These are phyloP conservation scores for Pseudomonodictys pantanalensis DNA, from an alignment of 495 filamentous ascomycete species.

Conservation along the genomic window DNA sequence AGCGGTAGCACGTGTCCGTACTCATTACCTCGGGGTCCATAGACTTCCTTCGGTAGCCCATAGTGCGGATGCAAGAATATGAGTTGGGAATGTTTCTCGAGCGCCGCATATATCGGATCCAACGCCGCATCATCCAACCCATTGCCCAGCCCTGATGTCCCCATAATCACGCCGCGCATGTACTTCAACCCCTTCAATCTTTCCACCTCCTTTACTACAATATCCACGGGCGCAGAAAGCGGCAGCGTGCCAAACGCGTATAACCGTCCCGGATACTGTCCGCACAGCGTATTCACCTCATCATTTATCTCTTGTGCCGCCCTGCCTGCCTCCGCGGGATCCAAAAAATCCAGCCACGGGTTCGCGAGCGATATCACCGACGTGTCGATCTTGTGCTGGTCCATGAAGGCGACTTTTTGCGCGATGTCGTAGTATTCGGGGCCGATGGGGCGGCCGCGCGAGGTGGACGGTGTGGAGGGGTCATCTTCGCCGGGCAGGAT, in stretches of 20 bases:
- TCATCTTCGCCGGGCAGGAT: constrained; percentile 69
- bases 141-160: constrained; percentile 74
- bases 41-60: constrained; percentile 75
- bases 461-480: constrained; percentile 53
- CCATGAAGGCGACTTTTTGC: constrained; percentile 84
- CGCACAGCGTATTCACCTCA: constrained; percentile 69
- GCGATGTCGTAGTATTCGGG: constrained; percentile 66
- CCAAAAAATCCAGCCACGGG: constrained; percentile 90
- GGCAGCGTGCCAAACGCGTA: constrained; percentile 83
- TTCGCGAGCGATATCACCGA: constrained; percentile 91
- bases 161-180: constrained; percentile 82
- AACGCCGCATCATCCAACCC: constrained; percentile 78
- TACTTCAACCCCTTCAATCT: constrained; percentile 59
- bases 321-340: constrained; percentile 55
- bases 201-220: constrained; percentile 63
- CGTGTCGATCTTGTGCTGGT: constrained; percentile 71
- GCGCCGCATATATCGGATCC: constrained; percentile 64
- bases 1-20: constrained; percentile 90
- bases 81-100: constrained; percentile 60
- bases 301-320: constrained; percentile 69
- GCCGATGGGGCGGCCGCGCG: constrained; percentile 69
- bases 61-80: constrained; percentile 95
- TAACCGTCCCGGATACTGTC: constrained; percentile 54
- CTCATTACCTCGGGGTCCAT: constrained; percentile 63
- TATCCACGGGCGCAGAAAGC: constrained; percentile 61